Evolutionary conservation across 2,329 filamentous ascomycete genomes (phyloP), one percentile per base, ranked within the genome.

Genomic region (Basipetospora chlamydospora): DNA sequence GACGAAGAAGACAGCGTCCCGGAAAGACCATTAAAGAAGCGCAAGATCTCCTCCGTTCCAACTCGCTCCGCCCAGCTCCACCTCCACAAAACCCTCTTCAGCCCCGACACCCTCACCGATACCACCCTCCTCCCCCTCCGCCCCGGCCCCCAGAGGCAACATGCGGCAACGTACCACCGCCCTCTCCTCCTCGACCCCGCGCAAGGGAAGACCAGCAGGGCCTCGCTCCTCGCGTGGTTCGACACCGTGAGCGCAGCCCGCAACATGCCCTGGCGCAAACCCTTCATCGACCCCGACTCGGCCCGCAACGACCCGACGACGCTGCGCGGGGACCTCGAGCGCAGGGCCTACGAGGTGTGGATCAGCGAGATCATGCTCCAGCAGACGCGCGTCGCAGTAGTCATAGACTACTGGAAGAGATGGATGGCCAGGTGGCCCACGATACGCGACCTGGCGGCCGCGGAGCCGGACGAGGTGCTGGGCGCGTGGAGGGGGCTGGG

Each of bases 331-430:
- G 51, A 50, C 3, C 56, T 76, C 9, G 64, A 67, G 40, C 61
- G 56, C 21, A 65, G 73, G 33, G 73, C 73, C 2, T 78, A 78
- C 53, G 65, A 77, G 49, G 73, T 78, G 32, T 77, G 73, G 70
- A 74, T 78, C 47, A 73, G 67, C 47, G 73, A 78, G 54, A 69
- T 77, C 44, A 78, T 78, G 73, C 61, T 77, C 9, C 73, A 78
- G 50, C 73, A 78, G 53, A 78, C 73, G 2, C 68, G 73, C 20
- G 73, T 78, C 4, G 63, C 67, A 3, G 67, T 66, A 6, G 73
- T 77, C 1, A 67, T 76, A 15, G 69, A 67, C 33, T 78, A 78
- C 49, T 78, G 73, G 68, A 70, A 66, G 21, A 59, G 59, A 1
- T 78, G 73, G 73, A 73, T 73, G 58, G 58, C 51, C 1, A 63